Conservation (phyloP, 768 basidiomycete species). For the Russula virescens region DNA sequence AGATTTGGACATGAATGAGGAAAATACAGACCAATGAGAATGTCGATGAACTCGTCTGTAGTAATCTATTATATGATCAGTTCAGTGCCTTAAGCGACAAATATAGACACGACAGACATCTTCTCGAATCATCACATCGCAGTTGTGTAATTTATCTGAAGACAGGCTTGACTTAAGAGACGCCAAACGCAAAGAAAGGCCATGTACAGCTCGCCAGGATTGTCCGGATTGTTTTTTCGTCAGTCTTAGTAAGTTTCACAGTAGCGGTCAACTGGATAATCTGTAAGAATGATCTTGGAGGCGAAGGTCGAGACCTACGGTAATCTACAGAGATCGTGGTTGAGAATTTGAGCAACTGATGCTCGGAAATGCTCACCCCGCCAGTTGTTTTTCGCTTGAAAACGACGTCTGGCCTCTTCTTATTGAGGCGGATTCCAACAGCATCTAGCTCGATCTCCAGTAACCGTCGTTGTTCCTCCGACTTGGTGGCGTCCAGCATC, state of each 20-base stretch:
- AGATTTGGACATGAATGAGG: not conserved
- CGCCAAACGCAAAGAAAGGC: not conserved
- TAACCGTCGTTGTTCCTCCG: slow-evolving; percentile 81
- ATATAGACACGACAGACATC: slow-evolving; percentile 52
- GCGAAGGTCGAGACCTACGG: slow-evolving; percentile 37
- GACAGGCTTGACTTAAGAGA: slow-evolving; percentile 4
- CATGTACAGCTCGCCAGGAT: slow-evolving; percentile 81
- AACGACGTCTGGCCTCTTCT: slow-evolving; percentile 84
- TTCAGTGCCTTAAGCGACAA: slow-evolving; percentile 10
- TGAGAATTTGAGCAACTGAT: slow-evolving; percentile 16
- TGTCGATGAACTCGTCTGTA: slow-evolving; percentile 95
- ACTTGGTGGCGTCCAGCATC: slow-evolving; percentile 91
- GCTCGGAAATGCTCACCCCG: slow-evolving; percentile 51
- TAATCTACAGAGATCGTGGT: slow-evolving; percentile 48
- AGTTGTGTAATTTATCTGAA: slow-evolving; percentile 83
- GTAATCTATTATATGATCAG: slow-evolving; percentile 56
- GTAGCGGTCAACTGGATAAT: slow-evolving; percentile 69
- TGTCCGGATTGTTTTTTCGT: slow-evolving; percentile 90
- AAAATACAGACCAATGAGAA: slow-evolving; percentile 68
- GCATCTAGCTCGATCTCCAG: slow-evolving; percentile 94
- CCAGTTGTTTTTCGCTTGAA: slow-evolving; percentile 93
- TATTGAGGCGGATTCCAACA: slow-evolving; percentile 93
- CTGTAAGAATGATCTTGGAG: slow-evolving; percentile 9
- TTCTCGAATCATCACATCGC: slow-evolving; percentile 98
- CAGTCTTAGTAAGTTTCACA: slow-evolving; percentile 89